Base-by-base conservation (phyloP, 2,329 filamentous ascomycete species). In the Trematosphaeria pertusa region DNA sequence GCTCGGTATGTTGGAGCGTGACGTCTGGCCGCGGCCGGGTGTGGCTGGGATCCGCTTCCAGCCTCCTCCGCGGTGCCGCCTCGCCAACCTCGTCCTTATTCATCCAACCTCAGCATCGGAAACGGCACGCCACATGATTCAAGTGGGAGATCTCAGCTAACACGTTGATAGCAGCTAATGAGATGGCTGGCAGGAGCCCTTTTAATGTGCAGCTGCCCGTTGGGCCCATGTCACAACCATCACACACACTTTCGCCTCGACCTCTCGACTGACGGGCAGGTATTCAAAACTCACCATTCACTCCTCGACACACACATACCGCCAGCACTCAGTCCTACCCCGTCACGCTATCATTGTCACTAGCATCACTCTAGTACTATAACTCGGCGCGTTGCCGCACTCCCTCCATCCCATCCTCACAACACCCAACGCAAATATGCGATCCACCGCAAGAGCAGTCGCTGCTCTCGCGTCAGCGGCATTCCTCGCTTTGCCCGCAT, bases 391-490 rank as follows among this genome's bases (percentile, higher is more conserved):
- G 4, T 21, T 37, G 37, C 42, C 19, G 31, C 18, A 34, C 37
- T 26, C 32, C 31, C 40, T 48, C 14, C 37, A 22, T 37, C 15
- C 41, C 36, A 21, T 37, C 20, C 31, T 30, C 28, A 20, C 40
- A 31, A 19, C 31, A 28, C 24, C 24, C 24, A 7, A 37, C 53
- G 48, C 56, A 52, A 38, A 46, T 33, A 72, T 72, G 70, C 64
- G 61, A 52, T 63, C 65, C 46, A 54, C 65, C 35, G 54, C 64
- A 52, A 54, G 59, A 59, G 60, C 60, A 14, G 50, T 76, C 45
- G 69, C 67, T 37, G 67, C 70, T 20, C 58, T 77, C 26, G 71
- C 73, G 32, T 67, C 73, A 21, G 64, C 71, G 38, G 65, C 72
- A 22, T 53, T 75, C 45, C 69, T 77, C 52, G 59, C 71, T 38